phyloP scores from a whole-genome alignment of 163 green algal genomes.

The Scenedesmus sp. region DNA sequence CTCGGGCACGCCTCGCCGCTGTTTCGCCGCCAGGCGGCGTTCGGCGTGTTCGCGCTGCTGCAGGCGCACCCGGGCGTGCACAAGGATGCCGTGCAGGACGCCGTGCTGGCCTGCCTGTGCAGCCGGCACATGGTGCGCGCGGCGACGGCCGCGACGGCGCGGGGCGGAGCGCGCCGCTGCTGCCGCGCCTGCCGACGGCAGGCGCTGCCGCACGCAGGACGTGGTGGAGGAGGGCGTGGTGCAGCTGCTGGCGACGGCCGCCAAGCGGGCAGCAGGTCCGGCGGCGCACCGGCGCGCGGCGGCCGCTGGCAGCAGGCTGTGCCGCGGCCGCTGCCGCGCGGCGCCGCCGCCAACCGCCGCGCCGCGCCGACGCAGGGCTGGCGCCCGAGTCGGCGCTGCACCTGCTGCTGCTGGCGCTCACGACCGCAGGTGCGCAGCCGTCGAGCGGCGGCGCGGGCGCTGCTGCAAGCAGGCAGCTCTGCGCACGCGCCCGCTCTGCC shows the following conservation, averaged over 20 bases:
- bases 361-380: neutral
- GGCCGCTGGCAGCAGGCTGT: no score
- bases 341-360: no score
- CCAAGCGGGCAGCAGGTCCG: no score
- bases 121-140: conserved; percentile 7
- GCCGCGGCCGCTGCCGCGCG: no score
- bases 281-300: no score
- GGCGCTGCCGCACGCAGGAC: conserved; percentile 13
- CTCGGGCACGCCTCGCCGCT: conserved; percentile 13
- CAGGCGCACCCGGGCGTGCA: neutral
- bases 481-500: neutral
- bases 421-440: neutral
- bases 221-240: conserved; percentile 25
- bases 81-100: neutral
- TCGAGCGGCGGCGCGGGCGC: neutral
- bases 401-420: conserved; percentile 25
- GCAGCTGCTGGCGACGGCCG: no score
- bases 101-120: neutral
- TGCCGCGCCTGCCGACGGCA: neutral
- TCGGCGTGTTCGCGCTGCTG: conserved; percentile 39
- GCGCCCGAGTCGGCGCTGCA: conserved; percentile 2
- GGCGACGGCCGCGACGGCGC: neutral
- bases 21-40: conserved; percentile 34
- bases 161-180: neutral
- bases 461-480: neutral